Conservation (phyloP, 306 rosid species). For the Vachellia pachyceras region DNA sequence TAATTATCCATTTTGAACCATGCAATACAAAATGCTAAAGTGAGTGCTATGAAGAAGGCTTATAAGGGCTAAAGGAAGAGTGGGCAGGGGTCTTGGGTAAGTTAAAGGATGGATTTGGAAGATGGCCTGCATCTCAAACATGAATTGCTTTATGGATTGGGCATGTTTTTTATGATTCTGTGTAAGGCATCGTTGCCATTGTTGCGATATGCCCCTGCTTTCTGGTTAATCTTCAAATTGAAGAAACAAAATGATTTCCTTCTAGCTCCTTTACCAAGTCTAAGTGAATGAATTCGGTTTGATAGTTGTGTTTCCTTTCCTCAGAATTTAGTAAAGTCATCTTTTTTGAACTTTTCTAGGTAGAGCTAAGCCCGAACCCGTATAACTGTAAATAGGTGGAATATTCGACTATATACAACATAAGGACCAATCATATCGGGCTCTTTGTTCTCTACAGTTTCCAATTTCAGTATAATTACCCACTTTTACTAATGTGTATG, state of each 20-base stretch:
- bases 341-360: not conserved
- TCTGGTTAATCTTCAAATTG: not conserved
- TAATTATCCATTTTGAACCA: no score
- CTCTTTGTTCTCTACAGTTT: not conserved
- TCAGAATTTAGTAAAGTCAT: not conserved
- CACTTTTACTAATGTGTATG: not conserved
- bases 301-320: not conserved
- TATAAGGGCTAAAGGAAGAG: not conserved
- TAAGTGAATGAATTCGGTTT: not conserved
- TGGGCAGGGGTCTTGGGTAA: not conserved
- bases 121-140: not conserved
- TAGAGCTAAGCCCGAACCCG: no score
- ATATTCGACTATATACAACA: not conserved
- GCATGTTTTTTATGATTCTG: not conserved
- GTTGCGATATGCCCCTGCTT: not conserved
- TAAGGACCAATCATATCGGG: not conserved
- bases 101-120: not conserved
- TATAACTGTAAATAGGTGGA: no score
- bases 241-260: conserved; percentile 26
- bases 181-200: not conserved
- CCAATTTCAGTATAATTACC: not conserved
- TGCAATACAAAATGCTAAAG: not conserved
- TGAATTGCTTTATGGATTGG: not conserved
- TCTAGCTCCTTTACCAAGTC: no score
- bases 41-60: not conserved